phyloP scores from a whole-genome alignment of 768 basidiomycete species.

The Termitomyces sp. region DNA sequence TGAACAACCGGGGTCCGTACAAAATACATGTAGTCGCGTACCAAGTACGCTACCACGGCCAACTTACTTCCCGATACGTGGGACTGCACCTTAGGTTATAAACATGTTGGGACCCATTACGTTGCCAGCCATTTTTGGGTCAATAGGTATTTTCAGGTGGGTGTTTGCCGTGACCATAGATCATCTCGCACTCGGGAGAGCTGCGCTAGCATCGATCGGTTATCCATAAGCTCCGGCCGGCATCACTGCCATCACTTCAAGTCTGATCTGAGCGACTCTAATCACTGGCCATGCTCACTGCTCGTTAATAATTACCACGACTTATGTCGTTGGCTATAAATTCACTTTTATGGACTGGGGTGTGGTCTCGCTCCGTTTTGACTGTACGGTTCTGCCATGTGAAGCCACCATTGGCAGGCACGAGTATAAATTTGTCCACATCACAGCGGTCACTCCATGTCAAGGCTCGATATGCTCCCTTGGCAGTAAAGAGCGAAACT shows the following conservation, averaged over 20 bases:
- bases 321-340: not conserved
- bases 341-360: not conserved
- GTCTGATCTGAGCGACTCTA: not conserved
- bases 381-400: not conserved
- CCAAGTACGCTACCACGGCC: no score
- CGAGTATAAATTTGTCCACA: not conserved
- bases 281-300: not conserved
- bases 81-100: no score
- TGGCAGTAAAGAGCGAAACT: not conserved
- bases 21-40: no score
- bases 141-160: no score
- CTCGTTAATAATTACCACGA: not conserved
- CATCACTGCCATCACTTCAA: not conserved
- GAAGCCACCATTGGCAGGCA: not conserved
- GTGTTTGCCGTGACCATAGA: no score
- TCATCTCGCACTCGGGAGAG: no score
- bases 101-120: no score
- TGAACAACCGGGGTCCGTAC: no score
- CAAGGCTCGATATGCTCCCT: conserved; percentile 8
- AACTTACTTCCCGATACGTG: no score
- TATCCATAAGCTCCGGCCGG: no score
- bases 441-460: conserved; percentile 9
- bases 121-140: no score
- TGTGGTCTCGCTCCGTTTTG: not conserved
- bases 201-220: no score